Percentiles rank a stretch among this genome's conserved stretches.
Evolutionary conservation across 352 stramenopile species (phyloP).

Genomic region (Pythium phragmiticola): DNA sequence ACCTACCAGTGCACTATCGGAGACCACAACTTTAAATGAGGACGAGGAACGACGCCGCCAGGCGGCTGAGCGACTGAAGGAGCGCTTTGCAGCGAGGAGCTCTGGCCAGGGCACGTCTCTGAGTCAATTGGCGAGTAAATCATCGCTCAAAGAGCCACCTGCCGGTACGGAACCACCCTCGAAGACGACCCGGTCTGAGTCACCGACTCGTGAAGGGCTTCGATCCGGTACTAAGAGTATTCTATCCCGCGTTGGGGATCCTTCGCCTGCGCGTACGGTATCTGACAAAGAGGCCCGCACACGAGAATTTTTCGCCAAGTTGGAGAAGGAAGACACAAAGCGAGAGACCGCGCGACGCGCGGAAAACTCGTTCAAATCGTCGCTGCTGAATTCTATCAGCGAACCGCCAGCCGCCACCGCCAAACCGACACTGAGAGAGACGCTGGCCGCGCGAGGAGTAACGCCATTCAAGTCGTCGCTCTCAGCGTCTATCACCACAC

Average conservation of each 20-base stretch:
- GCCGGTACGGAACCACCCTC: not conserved
- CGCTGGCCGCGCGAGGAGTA: conserved; percentile 4
- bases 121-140: conserved; percentile 10
- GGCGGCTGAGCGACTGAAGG: conserved; percentile 16
- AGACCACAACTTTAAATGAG: conserved; percentile 1
- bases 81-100: conserved; percentile 12
- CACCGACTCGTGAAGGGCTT: not conserved
- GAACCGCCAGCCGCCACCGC: not conserved
- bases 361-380: conserved; percentile 16
- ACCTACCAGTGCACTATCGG: not conserved
- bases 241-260: conserved; percentile 23
- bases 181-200: not conserved
- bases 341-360: conserved; percentile 8
- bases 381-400: conserved; percentile 1
- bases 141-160: not conserved
- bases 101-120: conserved; percentile 3
- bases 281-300: conserved; percentile 25
- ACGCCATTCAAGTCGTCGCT: conserved; percentile 16
- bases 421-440: conserved; percentile 10
- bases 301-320: conserved; percentile 46
- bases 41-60: conserved; percentile 16
- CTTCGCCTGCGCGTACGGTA: not conserved
- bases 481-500: not conserved
- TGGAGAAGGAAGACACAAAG: conserved; percentile 49
- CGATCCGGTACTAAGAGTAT: conserved; percentile 16